These are phyloP conservation scores for Amborella trichopoda DNA, from an alignment of 164 flowering plant genomes.

Conservation along the genomic window DNA sequence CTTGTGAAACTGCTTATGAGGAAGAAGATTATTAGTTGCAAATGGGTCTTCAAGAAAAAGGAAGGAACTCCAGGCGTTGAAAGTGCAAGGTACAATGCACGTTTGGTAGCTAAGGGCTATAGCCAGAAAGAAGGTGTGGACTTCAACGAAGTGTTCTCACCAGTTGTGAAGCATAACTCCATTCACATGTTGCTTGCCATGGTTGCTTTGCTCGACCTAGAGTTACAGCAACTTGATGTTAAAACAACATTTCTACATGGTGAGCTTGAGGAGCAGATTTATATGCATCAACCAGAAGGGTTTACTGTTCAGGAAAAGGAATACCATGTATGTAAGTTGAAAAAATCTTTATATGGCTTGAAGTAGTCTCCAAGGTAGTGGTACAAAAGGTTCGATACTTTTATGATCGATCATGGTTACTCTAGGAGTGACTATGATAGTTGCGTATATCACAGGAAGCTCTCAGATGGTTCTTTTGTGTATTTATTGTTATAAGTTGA, in stretches of 20 bases:
- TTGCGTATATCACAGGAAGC: not conserved
- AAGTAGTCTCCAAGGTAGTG: slow-evolving; percentile 1
- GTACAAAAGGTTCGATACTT: slow-evolving; percentile 2
- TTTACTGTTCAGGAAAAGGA: not conserved
- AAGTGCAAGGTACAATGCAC: not conserved
- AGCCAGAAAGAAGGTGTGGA: slow-evolving; percentile 3
- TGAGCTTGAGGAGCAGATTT: slow-evolving; percentile 3
- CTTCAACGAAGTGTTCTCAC: slow-evolving; percentile 2
- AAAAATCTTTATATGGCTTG: slow-evolving; percentile 2
- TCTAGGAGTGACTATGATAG: slow-evolving; percentile 4
- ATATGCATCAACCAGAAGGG: slow-evolving; percentile 2
- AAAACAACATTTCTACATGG: slow-evolving; percentile 5
- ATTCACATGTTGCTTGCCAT: not conserved
- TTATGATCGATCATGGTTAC: not conserved
- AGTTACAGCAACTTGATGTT: slow-evolving; percentile 1
- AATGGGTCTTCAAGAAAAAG: slow-evolving; percentile 4
- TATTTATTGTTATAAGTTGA: slow-evolving; percentile 3
- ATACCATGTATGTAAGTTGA: slow-evolving; percentile 6
- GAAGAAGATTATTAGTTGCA: not conserved
- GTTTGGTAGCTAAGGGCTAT: not conserved
- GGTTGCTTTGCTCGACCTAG: slow-evolving; percentile 1
- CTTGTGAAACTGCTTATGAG: not conserved
- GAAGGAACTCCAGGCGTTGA: not conserved
- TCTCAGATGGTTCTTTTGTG: not conserved
- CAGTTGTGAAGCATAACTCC: not conserved